A percentile compares a stretch with the other conserved stretches of the same genome.
Evolutionary conservation across 2,329 filamentous ascomycete species (phyloP).

Genomic region (Chaetomium olivaceum): DNA sequence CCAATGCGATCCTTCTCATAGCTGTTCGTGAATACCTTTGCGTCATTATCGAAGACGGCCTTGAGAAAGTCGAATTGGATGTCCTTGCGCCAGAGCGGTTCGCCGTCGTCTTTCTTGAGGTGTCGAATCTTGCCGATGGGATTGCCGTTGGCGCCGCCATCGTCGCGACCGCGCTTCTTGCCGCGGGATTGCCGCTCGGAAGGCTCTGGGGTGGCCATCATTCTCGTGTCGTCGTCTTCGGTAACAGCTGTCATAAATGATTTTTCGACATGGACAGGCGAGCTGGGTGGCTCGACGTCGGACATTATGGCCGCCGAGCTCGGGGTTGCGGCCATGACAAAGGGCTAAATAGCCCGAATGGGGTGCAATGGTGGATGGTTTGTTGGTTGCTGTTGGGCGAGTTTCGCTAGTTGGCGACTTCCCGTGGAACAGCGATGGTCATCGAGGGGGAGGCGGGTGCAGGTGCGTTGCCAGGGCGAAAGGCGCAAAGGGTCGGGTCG

Average conservation of each 20-base stretch:
- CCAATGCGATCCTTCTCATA: constrained; percentile 65
- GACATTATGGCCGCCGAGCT: constrained; percentile 40
- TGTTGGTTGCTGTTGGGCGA: not conserved
- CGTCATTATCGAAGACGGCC: constrained; percentile 74
- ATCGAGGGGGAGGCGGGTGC: not conserved
- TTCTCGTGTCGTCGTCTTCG: constrained; percentile 48
- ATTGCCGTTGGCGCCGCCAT: constrained; percentile 39
- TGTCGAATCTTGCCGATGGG: constrained; percentile 73
- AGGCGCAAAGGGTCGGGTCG: not conserved
- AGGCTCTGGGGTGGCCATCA: constrained; percentile 48
- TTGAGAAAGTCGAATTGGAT: constrained; percentile 87
- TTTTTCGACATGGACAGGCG: constrained; percentile 47
- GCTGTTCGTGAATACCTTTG: constrained; percentile 83
- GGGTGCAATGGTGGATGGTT: not conserved
- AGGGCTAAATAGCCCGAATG: not conserved
- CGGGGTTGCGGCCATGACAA: constrained; percentile 32
- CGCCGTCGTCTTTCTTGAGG: constrained; percentile 85
- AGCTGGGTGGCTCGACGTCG: constrained; percentile 50
- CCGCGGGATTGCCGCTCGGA: constrained; percentile 35
- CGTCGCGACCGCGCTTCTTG: constrained; percentile 39
- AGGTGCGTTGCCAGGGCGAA: not conserved
- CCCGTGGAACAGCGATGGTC: constrained; percentile 3
- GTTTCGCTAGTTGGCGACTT: constrained; percentile 5
- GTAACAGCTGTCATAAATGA: constrained; percentile 50
- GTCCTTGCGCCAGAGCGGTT: constrained; percentile 82